Evolutionary conservation across 306 rosid species (phyloP), one percentile per base, ranked within the genome.

Genomic region (Prinsepia uniflora): DNA sequence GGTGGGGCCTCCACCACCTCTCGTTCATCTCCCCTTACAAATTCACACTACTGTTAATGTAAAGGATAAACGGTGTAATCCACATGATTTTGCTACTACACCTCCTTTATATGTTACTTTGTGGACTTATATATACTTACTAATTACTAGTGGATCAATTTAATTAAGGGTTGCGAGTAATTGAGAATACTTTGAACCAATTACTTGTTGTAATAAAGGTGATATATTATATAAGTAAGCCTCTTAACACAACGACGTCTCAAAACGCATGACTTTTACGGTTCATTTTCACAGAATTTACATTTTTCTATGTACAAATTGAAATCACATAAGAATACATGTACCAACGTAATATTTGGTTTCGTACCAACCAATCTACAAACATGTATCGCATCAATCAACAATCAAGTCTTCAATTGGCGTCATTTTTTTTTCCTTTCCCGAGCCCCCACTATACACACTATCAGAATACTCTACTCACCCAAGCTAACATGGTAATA

Each of bases 361-460:
- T 68, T 57, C 12, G 10, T 34, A 0, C 8, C 13, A 10, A 0
- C 15, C 0, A 11, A 22, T 57, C 14, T 54, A 70, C 74, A 70
- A 22, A 11, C 44, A 56, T 42, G 54, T 41, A 70, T 41, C 50
- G 53, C 65, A 24, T 70, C 74, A 56, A 56, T 70, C 65, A 56
- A 17, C 11, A 18, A 70, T 43, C 74, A 56, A 70, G 44, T 46
- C 64, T 69, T 42, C 65, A 34, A 13, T 34, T 22, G 44, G 18
- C 44, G 55, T 44, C 55, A 10, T 22, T 54, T 70, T 19, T 56
- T 54, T 49, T 70, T 70, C 20, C 64, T 57, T 70, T 70, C 20
- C 20, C 42, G 22, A 54, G 13, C 34, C 47, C 39, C 72, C 72
- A 52, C 40, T 41, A 40, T 15, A 12, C 42, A 69, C 64, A 22